phyloP scores from a whole-genome alignment of 2,329 filamentous ascomycete genomes.

The Cladosporium austrohemisphaericum region DNA sequence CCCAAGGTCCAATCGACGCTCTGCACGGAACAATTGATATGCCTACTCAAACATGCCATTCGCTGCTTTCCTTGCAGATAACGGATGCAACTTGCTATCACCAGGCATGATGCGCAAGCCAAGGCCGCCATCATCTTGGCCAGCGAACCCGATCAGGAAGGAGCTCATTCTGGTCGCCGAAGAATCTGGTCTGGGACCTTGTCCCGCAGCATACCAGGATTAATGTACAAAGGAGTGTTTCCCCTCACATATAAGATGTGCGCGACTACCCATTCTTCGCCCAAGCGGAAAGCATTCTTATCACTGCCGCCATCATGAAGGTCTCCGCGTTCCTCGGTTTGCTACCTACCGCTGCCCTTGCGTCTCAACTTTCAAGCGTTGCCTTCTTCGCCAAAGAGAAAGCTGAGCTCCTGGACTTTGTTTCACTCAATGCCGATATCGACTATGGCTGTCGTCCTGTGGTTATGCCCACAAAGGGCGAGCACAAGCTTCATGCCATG shows the following conservation, averaged over 20 bases:
- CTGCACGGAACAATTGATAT: not conserved
- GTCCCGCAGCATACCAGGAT: no score
- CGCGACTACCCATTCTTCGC: no score
- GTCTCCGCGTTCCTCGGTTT: not conserved
- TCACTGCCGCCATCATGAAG: not conserved
- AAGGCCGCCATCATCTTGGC: conserved; percentile 4
- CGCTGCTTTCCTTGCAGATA: conserved; percentile 1
- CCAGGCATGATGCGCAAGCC: not conserved
- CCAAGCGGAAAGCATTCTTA: no score
- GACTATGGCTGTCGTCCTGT: conserved; percentile 35
- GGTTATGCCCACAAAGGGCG: conserved; percentile 30
- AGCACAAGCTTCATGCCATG: conserved; percentile 33
- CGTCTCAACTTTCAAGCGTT: not conserved
- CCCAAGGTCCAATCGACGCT: no score
- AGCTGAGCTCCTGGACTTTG: conserved; percentile 32
- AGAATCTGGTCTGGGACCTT: no score
- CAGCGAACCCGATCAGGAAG: conserved; percentile 12
- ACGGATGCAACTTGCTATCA: not conserved
- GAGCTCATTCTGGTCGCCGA: not conserved
- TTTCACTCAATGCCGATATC: conserved; percentile 32
- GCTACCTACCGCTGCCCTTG: conserved; percentile 7
- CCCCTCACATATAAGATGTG: not conserved
- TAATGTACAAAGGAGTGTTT: no score
- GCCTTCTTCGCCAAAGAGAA: conserved; percentile 13
- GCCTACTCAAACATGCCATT: not conserved